Conservation (phyloP, 164 flowering plant genomes). For the Liriodendron chinense region DNA sequence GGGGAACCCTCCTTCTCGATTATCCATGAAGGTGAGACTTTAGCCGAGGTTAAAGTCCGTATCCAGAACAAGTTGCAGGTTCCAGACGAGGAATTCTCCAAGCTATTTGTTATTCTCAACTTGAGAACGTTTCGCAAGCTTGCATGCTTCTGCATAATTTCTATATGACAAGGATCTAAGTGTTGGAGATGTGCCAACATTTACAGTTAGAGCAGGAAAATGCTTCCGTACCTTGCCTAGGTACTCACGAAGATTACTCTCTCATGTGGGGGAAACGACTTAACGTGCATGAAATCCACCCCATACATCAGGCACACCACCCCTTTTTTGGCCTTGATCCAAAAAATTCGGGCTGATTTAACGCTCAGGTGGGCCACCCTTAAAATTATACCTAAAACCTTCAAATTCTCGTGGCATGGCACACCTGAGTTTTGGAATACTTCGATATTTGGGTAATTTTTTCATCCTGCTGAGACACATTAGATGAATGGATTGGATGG, state of each 20-base stretch:
- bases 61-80: constrained; percentile 90
- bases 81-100: constrained; percentile 85
- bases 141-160: background rate
- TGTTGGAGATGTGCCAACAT: background rate
- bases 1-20: constrained; percentile 97
- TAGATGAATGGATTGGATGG: no score
- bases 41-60: constrained; percentile 83
- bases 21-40: constrained; percentile 86
- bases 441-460: no score
- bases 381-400: no score
- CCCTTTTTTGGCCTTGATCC: no score
- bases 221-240: background rate
- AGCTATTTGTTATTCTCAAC: constrained; percentile 35
- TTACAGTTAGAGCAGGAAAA: background rate
- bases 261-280: background rate
- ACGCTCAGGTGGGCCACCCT: no score
- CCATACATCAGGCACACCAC: no score
- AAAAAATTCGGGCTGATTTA: no score
- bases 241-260: background rate
- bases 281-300: background rate
- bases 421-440: no score
- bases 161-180: background rate
- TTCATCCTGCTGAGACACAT: no score
- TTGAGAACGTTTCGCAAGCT: background rate
- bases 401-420: no score